Base-by-base conservation (phyloP, 1,284 basidiomycete species). In the Melampsora americana region DNA sequence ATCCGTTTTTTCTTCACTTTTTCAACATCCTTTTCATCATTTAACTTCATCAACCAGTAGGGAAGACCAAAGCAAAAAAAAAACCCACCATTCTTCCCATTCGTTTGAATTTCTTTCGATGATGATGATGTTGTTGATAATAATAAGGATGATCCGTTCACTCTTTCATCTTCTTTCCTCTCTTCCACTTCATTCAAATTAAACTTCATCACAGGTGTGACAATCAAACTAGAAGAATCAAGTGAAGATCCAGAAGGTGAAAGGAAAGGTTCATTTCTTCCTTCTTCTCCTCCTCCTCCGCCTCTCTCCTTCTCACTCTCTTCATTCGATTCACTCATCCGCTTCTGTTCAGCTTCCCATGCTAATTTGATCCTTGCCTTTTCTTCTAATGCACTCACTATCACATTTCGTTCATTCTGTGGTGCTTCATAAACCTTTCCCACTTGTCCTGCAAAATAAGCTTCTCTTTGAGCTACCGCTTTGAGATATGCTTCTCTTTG, bases 401-500 rank as follows among this genome's bases (percentile, higher is more conserved):
- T 53, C 23, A 28, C 18, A 16, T 16, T n/a, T 14, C 30, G 69
- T 23, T 53, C 28, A 69, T 69, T 69, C 16, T 50, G 16, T 16
- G 26, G 30, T 16, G 50, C 69, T 42, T 69, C 67, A 32, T 69
- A 69, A 4, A 70, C n/a, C n/a, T n/a, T 30, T 1, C 16, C 28
- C 0, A 18, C 12, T 39, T 16, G 30, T 18, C 35, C 30, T 20
- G 60, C 60, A 61, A 70, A 42, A 60, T 26, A 61, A 9, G 32
- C 32, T n/a, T 70, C 56, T 18, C 69, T 50, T 44, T 70, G 50
- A 20, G 56, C 53, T 16, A 70, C 53, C 6, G 69, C 69, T 26
- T 61, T 60, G 1, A 60, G 42, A 70, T 70, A 70, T n/a, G 53
- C 56, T 18, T 61, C 59, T 56, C 56, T 53, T 61, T 70, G 53